These are phyloP conservation scores for Yamadazyma blattariae DNA, from an alignment of 1,139 yeast genomes.

Conservation along the genomic window DNA sequence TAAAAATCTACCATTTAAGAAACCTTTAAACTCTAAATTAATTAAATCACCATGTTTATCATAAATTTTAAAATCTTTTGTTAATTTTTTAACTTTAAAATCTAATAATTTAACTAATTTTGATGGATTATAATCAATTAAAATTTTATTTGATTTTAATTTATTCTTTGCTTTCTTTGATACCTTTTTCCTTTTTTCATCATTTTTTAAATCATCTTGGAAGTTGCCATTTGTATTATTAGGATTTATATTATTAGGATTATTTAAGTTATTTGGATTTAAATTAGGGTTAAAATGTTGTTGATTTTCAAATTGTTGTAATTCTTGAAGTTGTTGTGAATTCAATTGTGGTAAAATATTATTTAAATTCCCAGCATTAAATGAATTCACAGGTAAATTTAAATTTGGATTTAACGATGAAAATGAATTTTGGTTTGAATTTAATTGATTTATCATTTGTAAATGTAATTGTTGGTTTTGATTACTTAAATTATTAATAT, in stretches of 20 bases:
- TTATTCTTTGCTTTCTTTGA: conserved; percentile 6
- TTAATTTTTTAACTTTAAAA: conserved; percentile 20
- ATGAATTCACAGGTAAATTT: conserved; percentile 1
- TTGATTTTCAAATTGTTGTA: not conserved
- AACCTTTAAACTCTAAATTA: conserved; percentile 31
- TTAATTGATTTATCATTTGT: conserved; percentile 5
- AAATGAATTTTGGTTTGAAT: conserved; percentile 2
- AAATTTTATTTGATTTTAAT: conserved; percentile 7
- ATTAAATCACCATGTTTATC: conserved; percentile 30
- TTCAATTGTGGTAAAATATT: not conserved
- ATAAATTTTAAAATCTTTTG: conserved; percentile 25
- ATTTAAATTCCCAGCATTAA: conserved; percentile 2
- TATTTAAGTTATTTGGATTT: too few relatives aligned
- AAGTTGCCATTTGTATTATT: not conserved
- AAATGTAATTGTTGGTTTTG: conserved; percentile 2
- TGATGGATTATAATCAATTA: conserved; percentile 26
- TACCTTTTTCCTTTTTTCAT: conserved; percentile 2
- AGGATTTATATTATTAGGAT: too few relatives aligned
- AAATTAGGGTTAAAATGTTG: not conserved
- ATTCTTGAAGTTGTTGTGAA: not conserved
- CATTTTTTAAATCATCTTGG: not conserved
- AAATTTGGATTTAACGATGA: conserved; percentile 3
- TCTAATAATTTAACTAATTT: conserved; percentile 30
- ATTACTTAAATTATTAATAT: not conserved
- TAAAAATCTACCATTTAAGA: conserved; percentile 41